Conservation (phyloP, 768 basidiomycete genomes). For the Hericium rajendrae region DNA sequence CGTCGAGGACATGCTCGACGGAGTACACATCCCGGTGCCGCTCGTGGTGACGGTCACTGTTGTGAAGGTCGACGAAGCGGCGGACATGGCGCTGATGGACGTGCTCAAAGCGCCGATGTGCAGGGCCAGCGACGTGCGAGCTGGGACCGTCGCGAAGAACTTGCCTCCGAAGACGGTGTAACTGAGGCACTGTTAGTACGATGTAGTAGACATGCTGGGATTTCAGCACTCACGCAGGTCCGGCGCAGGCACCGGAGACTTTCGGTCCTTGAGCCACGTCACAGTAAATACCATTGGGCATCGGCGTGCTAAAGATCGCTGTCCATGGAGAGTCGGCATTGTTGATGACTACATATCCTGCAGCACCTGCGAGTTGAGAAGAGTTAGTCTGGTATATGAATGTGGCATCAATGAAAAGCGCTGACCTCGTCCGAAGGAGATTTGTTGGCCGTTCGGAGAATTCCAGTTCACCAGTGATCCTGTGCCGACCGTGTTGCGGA, state of each 20-base stretch:
- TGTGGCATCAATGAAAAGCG: not conserved
- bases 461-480: constrained; percentile 47
- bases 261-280: constrained; percentile 50
- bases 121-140: constrained; percentile 19
- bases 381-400: not conserved
- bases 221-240: constrained; percentile 28
- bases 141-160: constrained; percentile 16
- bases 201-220: too few species aligned
- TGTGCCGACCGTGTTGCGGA: constrained; percentile 48
- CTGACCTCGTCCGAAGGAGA: constrained; percentile 58
- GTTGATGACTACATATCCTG: constrained; percentile 60
- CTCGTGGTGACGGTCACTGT: not conserved
- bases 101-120: constrained; percentile 12
- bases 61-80: not conserved
- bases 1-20: not conserved
- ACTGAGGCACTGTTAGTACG: constrained; percentile 6
- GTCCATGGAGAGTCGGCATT: constrained; percentile 50
- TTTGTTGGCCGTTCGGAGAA: constrained; percentile 45
- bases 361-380: constrained; percentile 27
- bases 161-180: constrained; percentile 6
- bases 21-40: not conserved
- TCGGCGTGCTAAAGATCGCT: constrained; percentile 43
- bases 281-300: constrained; percentile 53
- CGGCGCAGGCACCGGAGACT: constrained; percentile 36
- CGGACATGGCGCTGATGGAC: not conserved